Evolutionary conservation across 495 filamentous ascomycete genomes (phyloP).

Genomic region (Oleoguttula mirabilis): DNA sequence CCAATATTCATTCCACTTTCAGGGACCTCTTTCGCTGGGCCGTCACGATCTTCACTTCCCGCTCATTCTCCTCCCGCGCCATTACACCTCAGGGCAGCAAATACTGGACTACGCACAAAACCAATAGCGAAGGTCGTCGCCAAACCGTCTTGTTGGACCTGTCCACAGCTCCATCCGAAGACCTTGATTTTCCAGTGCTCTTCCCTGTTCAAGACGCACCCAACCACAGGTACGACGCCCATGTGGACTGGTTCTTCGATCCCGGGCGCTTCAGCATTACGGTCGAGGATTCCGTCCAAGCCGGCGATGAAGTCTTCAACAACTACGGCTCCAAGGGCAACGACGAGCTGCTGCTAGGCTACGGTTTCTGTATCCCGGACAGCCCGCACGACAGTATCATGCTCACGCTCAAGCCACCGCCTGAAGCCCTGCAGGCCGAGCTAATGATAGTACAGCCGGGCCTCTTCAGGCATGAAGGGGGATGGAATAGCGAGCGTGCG

Average conservation of each 20-base stretch:
- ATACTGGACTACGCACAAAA: constrained; percentile 18
- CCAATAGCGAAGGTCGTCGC: neutral
- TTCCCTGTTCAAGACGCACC: constrained; percentile 50
- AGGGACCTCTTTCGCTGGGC: constrained; percentile 58
- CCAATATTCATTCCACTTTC: constrained; percentile 12
- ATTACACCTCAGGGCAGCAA: constrained; percentile 32
- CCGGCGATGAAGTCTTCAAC: constrained; percentile 48
- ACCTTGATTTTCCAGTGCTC: constrained; percentile 36
- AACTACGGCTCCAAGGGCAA: constrained; percentile 61
- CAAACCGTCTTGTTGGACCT: constrained; percentile 18
- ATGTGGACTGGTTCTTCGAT: constrained; percentile 50
- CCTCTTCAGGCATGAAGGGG: constrained; percentile 9
- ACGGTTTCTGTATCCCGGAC: constrained; percentile 50
- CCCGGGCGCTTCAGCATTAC: constrained; percentile 37
- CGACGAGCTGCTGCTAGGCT: constrained; percentile 55
- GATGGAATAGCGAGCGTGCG: constrained; percentile 15
- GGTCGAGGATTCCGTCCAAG: constrained; percentile 32
- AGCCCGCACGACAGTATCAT: constrained; percentile 34
- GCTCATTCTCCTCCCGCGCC: constrained; percentile 39
- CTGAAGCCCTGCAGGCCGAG: constrained; percentile 10
- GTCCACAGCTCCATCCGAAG: constrained; percentile 10
- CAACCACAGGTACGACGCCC: constrained; percentile 46
- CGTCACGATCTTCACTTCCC: constrained; percentile 48
- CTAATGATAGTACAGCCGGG: constrained; percentile 7
- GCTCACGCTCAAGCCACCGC: constrained; percentile 33